Evolutionary conservation across 305 asterid species (phyloP).

Genomic region (Petunia hybrid): DNA sequence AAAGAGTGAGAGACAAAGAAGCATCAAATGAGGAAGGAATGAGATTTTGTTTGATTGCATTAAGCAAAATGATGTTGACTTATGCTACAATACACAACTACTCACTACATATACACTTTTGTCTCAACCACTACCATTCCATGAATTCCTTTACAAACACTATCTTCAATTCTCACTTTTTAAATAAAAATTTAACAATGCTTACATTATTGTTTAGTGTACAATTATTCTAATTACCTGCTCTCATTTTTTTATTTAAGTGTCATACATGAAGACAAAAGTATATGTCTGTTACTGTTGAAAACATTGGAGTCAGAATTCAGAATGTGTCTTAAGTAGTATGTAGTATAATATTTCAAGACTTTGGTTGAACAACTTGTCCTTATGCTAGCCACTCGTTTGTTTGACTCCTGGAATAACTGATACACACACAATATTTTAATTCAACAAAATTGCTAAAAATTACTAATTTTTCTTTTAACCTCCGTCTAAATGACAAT

Average conservation of each 20-base stretch:
- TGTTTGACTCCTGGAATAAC: constrained; percentile 12
- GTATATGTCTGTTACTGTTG: constrained; percentile 21
- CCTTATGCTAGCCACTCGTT: constrained; percentile 4
- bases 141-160: constrained; percentile 22
- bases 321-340: background rate
- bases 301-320: constrained; percentile 20
- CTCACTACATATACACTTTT: background rate
- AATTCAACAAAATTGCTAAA: background rate
- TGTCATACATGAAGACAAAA: background rate
- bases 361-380: background rate
- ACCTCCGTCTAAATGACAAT: background rate
- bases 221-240: constrained; percentile 17
- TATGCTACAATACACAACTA: constrained; percentile 26
- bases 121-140: constrained; percentile 34
- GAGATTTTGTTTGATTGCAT: constrained; percentile 23
- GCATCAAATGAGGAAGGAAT: constrained; percentile 26
- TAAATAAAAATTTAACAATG: background rate
- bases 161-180: background rate
- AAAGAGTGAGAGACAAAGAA: constrained; percentile 28
- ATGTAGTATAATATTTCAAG: background rate
- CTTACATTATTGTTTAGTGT: constrained; percentile 15
- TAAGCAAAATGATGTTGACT: constrained; percentile 32
- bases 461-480: background rate
- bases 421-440: background rate
- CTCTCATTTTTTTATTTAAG: background rate